phyloP scores from a whole-genome alignment of 176 grass and related monocot species.

The Oryza glumipatula region DNA sequence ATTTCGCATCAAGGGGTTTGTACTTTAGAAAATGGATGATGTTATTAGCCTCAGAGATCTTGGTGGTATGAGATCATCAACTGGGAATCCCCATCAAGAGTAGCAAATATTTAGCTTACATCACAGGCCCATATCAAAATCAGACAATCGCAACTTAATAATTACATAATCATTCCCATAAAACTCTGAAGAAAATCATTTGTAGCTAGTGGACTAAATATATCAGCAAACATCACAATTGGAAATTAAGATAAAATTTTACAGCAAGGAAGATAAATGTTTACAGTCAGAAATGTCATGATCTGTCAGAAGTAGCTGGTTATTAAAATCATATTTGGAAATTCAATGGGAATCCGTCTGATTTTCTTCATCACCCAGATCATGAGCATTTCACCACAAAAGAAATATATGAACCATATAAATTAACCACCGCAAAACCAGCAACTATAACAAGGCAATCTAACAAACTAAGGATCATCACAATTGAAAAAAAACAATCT shows the following conservation, averaged over 20 bases:
- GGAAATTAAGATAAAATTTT: neutral
- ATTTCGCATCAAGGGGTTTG: too few species aligned
- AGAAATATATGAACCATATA: neutral
- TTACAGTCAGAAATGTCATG: constrained; percentile 3
- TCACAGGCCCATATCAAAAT: constrained; percentile 20
- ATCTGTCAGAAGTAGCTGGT: constrained; percentile 60
- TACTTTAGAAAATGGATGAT: too few species aligned
- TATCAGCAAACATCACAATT: neutral
- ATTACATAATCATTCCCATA: too few species aligned
- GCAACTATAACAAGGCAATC: too few species aligned
- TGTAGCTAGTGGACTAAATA: neutral
- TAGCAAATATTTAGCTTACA: constrained; percentile 70
- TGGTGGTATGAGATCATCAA: constrained; percentile 58
- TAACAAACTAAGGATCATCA: neutral
- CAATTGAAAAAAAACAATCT: too few species aligned
- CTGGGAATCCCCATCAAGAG: constrained; percentile 53
- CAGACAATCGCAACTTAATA: too few species aligned
- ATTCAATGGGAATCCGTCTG: constrained; percentile 55
- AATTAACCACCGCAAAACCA: neutral
- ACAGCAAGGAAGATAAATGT: neutral
- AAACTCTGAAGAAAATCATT: neutral
- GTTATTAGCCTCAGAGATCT: constrained; percentile 51
- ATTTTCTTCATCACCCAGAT: constrained; percentile 61
- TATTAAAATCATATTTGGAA: constrained; percentile 41
- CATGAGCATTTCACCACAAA: constrained; percentile 1